Evolutionary conservation across 164 flowering plant species (phyloP).

Genomic region (Liriodendron chinense): DNA sequence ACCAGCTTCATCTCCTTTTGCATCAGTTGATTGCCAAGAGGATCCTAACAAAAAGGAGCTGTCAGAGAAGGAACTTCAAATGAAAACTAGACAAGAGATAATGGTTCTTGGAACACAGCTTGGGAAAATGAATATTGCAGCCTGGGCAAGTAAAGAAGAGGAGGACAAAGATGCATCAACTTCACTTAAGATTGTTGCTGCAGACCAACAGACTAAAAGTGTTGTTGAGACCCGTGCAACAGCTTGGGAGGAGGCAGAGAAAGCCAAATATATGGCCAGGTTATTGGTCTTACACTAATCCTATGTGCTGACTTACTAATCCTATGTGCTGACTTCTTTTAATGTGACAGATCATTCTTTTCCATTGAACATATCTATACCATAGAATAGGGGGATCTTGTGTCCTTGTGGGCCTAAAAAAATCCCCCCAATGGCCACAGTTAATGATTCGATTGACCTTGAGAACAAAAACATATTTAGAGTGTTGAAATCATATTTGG

Average conservation of each 20-base stretch:
- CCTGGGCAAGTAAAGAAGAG: constrained; percentile 89
- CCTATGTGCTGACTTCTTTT: no score
- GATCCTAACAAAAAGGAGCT: constrained; percentile 36
- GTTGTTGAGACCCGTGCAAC: constrained; percentile 69
- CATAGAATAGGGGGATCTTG: no score
- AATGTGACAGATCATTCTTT: no score
- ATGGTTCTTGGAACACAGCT: constrained; percentile 75
- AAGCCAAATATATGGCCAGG: constrained; percentile 84
- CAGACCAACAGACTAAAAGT: constrained; percentile 39
- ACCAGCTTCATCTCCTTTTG: constrained; percentile 34
- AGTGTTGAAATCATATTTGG: no score
- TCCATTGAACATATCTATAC: no score
- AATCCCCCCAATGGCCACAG: no score
- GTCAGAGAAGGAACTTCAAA: constrained; percentile 72
- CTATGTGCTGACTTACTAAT: no score
- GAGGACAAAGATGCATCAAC: constrained; percentile 61
- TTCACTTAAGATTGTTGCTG: constrained; percentile 36
- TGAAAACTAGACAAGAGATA: constrained; percentile 83
- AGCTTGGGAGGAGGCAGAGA: constrained; percentile 95
- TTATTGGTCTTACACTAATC: constrained; percentile 17
- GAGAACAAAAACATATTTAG: no score
- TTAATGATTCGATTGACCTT: no score
- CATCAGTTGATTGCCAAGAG: constrained; percentile 14
- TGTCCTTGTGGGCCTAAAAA: no score
- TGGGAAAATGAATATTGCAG: constrained; percentile 83